Conservation (phyloP, 441 rosid genomes). For the Mallotus repandus region DNA sequence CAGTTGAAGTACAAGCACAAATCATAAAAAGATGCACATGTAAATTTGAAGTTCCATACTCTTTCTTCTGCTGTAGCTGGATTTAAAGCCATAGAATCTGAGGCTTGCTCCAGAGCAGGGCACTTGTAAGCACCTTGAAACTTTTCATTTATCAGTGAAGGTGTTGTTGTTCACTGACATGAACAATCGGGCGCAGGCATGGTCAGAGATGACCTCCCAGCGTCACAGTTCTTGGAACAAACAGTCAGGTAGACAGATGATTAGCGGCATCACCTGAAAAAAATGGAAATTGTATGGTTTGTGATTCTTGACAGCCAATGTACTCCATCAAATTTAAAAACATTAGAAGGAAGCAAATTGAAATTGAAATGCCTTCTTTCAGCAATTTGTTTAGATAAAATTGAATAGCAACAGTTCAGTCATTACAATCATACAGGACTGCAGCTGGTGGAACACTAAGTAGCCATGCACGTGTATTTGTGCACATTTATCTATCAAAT, state of each 20-base stretch:
- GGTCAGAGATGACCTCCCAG: background rate
- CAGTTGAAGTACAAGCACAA: background rate
- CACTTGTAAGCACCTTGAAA: background rate
- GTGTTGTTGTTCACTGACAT: background rate
- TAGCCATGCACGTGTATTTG: background rate
- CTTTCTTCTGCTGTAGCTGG: background rate
- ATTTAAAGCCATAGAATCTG: background rate
- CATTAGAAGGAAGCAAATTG: background rate
- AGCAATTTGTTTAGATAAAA: slow-evolving; percentile 4
- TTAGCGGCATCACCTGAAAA: slow-evolving; percentile 3
- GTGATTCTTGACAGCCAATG: background rate
- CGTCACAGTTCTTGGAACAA: background rate
- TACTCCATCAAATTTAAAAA: background rate
- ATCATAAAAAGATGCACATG: background rate
- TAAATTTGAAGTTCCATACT: background rate
- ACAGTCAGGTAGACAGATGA: background rate
- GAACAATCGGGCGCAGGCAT: background rate
- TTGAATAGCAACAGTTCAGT: background rate
- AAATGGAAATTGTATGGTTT: background rate
- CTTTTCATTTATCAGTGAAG: background rate
- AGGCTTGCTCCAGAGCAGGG: background rate
- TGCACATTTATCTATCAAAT: background rate
- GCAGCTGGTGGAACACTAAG: background rate
- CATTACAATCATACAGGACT: background rate
- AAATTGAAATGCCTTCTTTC: background rate